phyloP scores from a whole-genome alignment of 2,329 filamentous ascomycete species.

The Didymella segeticola region DNA sequence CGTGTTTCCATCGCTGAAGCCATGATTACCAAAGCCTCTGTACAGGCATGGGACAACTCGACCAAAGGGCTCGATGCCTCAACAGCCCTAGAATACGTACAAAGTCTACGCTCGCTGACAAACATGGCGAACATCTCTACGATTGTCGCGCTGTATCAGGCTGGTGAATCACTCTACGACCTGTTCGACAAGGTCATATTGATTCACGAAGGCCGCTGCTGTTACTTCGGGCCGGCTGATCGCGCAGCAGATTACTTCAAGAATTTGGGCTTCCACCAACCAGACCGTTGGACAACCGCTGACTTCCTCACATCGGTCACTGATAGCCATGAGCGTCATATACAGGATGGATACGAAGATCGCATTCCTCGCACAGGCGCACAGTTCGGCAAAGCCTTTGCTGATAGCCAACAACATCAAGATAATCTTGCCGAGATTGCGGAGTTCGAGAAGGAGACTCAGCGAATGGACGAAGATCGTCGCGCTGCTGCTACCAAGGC shows the following conservation, averaged over 20 bases:
- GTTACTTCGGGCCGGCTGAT: slow-evolving; percentile 68
- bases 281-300: slow-evolving; percentile 70
- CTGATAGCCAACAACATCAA: slow-evolving; percentile 45
- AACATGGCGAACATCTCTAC: slow-evolving; percentile 69
- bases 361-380: slow-evolving; percentile 62
- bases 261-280: slow-evolving; percentile 71
- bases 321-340: slow-evolving; percentile 63
- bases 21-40: slow-evolving; percentile 52
- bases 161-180: slow-evolving; percentile 53
- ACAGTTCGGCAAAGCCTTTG: slow-evolving; percentile 59
- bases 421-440: slow-evolving; percentile 50
- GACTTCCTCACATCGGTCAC: slow-evolving; percentile 78
- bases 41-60: slow-evolving; percentile 63
- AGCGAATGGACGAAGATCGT: slow-evolving; percentile 40
- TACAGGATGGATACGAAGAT: slow-evolving; percentile 64
- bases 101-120: slow-evolving; percentile 68
- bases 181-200: slow-evolving; percentile 51
- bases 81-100: slow-evolving; percentile 76
- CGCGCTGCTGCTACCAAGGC: slow-evolving; percentile 42
- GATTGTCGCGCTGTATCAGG: slow-evolving; percentile 75
- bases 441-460: slow-evolving; percentile 48
- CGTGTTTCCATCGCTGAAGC: slow-evolving; percentile 58
- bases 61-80: slow-evolving; percentile 76
- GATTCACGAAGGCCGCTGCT: slow-evolving; percentile 51
- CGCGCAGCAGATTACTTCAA: slow-evolving; percentile 70